These are phyloP conservation scores for Suhomyces guaymorum DNA, from an alignment of 1,139 yeast species.

Conservation along the genomic window DNA sequence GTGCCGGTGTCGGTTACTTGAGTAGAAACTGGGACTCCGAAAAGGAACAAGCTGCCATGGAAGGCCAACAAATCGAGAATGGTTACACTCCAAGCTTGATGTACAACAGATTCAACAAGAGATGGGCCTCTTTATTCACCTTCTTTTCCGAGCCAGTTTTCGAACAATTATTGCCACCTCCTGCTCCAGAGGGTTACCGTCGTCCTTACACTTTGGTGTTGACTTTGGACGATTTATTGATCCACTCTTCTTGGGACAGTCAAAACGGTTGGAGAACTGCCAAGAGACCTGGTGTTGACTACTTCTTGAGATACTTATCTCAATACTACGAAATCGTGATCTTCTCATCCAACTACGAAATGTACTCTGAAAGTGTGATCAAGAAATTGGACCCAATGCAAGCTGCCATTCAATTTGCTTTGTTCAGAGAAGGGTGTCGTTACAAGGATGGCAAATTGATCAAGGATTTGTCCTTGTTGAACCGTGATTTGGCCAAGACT, in stretches of 20 bases:
- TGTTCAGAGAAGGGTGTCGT: conserved; percentile 88
- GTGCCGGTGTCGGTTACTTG: conserved; percentile 72
- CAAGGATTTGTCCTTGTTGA: conserved; percentile 83
- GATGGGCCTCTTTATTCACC: conserved; percentile 74
- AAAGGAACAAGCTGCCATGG: conserved; percentile 59
- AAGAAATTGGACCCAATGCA: conserved; percentile 90
- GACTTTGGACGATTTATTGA: conserved; percentile 83
- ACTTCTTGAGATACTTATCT: conserved; percentile 89
- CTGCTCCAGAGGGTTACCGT: conserved; percentile 86
- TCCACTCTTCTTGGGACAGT: conserved; percentile 91
- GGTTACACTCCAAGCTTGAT: conserved; percentile 71
- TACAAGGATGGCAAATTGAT: conserved; percentile 85
- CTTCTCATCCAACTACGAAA: conserved; percentile 82
- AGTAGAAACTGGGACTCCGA: conserved; percentile 86
- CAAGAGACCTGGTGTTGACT: conserved; percentile 97
- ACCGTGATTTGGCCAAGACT: conserved; percentile 85
- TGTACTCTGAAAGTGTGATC: conserved; percentile 81
- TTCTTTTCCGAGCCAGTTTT: conserved; percentile 93
- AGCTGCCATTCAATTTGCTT: conserved; percentile 82
- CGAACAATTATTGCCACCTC: conserved; percentile 86
- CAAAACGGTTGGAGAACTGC: conserved; percentile 98
- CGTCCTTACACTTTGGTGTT: conserved; percentile 89
- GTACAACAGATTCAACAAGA: conserved; percentile 65
- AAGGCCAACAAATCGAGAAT: conserved; percentile 54
- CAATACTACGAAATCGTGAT: conserved; percentile 95